Conservation (phyloP, 2,329 filamentous ascomycete species). For the Ophiostoma novo-ulmi region DNA sequence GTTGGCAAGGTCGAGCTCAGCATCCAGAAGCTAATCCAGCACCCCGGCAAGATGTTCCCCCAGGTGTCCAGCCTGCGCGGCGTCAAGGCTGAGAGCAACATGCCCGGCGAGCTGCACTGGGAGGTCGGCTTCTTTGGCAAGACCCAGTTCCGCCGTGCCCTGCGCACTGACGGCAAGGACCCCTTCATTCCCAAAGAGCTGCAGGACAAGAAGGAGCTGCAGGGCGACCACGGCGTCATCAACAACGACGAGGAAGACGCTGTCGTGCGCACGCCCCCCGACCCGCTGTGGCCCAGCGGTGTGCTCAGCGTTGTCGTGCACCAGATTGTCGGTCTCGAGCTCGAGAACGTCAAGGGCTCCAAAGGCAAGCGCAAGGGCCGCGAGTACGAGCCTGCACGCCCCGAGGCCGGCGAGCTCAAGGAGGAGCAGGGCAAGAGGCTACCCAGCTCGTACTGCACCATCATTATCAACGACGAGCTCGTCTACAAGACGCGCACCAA, state of each 20-base stretch:
- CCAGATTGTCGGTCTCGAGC: constrained; percentile 89
- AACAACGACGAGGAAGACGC: constrained; percentile 73
- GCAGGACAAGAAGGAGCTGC: constrained; percentile 67
- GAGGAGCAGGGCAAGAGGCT: constrained; percentile 76
- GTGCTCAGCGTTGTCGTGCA: constrained; percentile 82
- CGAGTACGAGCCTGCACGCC: constrained; percentile 83
- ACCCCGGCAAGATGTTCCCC: constrained; percentile 88
- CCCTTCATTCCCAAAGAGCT: constrained; percentile 68
- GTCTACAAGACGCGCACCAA: constrained; percentile 92
- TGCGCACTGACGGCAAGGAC: constrained; percentile 84
- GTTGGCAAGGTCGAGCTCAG: constrained; percentile 92
- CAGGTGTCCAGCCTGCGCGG: constrained; percentile 79
- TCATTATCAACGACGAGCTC: constrained; percentile 81
- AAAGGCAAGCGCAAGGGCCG: constrained; percentile 72
- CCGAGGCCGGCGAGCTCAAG: constrained; percentile 73
- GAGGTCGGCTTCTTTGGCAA: constrained; percentile 94
- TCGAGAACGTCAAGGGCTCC: constrained; percentile 86
- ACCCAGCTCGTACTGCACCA: constrained; percentile 90
- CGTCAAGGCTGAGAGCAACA: constrained; percentile 74
- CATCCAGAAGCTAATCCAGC: constrained; percentile 90
- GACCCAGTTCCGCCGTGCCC: constrained; percentile 75
- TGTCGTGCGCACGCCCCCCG: constrained; percentile 82
- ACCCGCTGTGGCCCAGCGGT: constrained; percentile 93
- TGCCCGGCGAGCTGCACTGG: constrained; percentile 94
- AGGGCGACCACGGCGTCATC: constrained; percentile 80